A percentile compares a stretch with the other conserved stretches of the same genome.
phyloP scores from a whole-genome alignment of 306 rosid genomes.

The Pterocarpus macrocarpus region DNA sequence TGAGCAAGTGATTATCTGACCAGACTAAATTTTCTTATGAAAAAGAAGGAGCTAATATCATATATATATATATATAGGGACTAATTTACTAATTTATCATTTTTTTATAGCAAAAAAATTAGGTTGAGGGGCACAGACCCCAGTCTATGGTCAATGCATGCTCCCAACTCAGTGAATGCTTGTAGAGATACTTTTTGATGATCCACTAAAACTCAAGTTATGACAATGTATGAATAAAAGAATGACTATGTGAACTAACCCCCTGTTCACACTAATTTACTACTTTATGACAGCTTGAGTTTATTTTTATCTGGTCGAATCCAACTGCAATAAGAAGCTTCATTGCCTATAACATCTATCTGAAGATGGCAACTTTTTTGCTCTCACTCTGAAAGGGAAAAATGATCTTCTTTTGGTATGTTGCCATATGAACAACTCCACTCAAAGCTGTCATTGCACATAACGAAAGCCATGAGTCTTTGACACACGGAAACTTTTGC shows the following conservation, averaged over 20 bases:
- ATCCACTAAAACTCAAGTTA: too few species aligned
- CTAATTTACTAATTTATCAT: too few species aligned
- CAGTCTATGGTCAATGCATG: too few species aligned
- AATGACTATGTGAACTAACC: too few species aligned
- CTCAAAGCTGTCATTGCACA: slow-evolving; percentile 50
- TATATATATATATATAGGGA: too few species aligned
- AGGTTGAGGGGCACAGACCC: too few species aligned
- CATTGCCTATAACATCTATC: slow-evolving; percentile 38
- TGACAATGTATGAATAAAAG: too few species aligned
- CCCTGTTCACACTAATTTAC: too few species aligned
- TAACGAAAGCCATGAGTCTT: slow-evolving; percentile 27
- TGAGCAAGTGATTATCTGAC: slow-evolving; percentile 28
- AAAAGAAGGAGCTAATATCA: background rate
- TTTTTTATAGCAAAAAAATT: too few species aligned
- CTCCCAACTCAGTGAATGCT: too few species aligned
- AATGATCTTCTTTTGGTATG: slow-evolving; percentile 5
- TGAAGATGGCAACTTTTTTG: slow-evolving; percentile 18
- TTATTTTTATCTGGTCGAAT: background rate
- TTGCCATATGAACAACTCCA: slow-evolving; percentile 32
- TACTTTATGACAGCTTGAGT: background rate
- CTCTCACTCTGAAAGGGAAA: slow-evolving; percentile 29
- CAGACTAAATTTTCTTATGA: background rate
- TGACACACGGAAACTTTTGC: slow-evolving; percentile 61
- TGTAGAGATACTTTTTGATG: too few species aligned
- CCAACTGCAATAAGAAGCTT: slow-evolving; percentile 43